These are phyloP conservation scores for Dictyostelium citrinum DNA, from an alignment of 78 protist genomes.

Conservation along the genomic window DNA sequence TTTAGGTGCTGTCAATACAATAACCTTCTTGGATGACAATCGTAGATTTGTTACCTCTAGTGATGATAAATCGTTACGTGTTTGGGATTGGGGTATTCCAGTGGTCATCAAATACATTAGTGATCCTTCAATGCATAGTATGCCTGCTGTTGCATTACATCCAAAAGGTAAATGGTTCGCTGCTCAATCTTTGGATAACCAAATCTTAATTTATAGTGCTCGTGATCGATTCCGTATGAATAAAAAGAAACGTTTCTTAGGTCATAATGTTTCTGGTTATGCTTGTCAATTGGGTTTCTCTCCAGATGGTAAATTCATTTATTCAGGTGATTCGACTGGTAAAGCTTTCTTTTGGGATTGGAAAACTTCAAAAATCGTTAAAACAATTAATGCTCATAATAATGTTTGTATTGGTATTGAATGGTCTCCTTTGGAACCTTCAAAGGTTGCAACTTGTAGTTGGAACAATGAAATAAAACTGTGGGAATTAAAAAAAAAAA, in stretches of 20 bases:
- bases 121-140: conserved; percentile 86
- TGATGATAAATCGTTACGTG: conserved; percentile 95
- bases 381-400: conserved; percentile 89
- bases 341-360: conserved; percentile 97
- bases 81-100: conserved; percentile 98
- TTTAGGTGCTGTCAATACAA: conserved; percentile 92
- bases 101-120: conserved; percentile 93
- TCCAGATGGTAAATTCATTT: conserved; percentile 93
- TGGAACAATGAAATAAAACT: conserved; percentile 93
- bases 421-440: conserved; percentile 95
- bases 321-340: conserved; percentile 95
- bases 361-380: conserved; percentile 84
- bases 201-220: conserved; percentile 88
- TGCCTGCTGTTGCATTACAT: conserved; percentile 89
- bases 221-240: conserved; percentile 84
- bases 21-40: conserved; percentile 93
- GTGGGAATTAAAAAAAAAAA: conserved; percentile 81
- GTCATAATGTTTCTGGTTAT: conserved; percentile 95
- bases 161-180: conserved; percentile 92
- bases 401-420: conserved; percentile 85
- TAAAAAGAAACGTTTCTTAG: conserved; percentile 89
- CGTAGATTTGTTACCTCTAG: conserved; percentile 89
- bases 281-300: conserved; percentile 94
- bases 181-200: conserved; percentile 94
- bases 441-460: conserved; percentile 90